phyloP scores from a whole-genome alignment of 2,329 filamentous ascomycete genomes.

The Fusarium fracticaudum region DNA sequence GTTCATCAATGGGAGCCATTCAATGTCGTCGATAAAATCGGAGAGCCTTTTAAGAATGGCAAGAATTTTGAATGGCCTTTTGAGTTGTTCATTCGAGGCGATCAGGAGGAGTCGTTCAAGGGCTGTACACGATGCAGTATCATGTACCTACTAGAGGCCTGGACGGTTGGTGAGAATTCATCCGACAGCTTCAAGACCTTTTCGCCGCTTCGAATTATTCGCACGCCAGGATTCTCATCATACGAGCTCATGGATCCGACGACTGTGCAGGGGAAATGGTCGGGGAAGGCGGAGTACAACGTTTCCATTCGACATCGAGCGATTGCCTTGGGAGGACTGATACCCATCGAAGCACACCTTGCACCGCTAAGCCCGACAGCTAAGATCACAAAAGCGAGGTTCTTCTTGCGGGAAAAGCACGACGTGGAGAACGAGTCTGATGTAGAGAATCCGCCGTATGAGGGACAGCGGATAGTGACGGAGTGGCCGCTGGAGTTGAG shows the following conservation, averaged over 20 bases:
- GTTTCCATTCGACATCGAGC: not conserved
- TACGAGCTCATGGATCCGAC: slow-evolving; percentile 12
- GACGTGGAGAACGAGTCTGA: not conserved
- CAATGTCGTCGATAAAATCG: fast-evolving
- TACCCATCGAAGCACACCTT: slow-evolving; percentile 3
- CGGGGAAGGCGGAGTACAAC: not conserved
- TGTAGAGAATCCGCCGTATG: fast-evolving
- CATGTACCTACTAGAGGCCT: not conserved
- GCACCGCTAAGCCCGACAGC: fast-evolving
- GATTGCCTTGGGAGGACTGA: not conserved
- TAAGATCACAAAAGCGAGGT: not conserved
- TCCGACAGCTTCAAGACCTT: not conserved
- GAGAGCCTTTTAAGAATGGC: fast-evolving
- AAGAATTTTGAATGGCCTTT: not conserved
- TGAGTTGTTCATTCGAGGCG: not conserved
- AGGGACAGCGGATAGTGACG: not conserved
- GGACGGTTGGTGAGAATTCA: not conserved
- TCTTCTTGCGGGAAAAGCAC: not conserved
- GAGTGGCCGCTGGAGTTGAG: slow-evolving; percentile 1
- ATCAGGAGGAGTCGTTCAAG: slow-evolving; percentile 7
- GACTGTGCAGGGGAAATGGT: not conserved
- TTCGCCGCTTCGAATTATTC: not conserved
- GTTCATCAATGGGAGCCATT: not conserved
- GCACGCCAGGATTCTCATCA: not conserved
- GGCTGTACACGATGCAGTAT: not conserved